Base-by-base conservation (phyloP, 768 basidiomycete species). In the Phlegmacium glaucopus region DNA sequence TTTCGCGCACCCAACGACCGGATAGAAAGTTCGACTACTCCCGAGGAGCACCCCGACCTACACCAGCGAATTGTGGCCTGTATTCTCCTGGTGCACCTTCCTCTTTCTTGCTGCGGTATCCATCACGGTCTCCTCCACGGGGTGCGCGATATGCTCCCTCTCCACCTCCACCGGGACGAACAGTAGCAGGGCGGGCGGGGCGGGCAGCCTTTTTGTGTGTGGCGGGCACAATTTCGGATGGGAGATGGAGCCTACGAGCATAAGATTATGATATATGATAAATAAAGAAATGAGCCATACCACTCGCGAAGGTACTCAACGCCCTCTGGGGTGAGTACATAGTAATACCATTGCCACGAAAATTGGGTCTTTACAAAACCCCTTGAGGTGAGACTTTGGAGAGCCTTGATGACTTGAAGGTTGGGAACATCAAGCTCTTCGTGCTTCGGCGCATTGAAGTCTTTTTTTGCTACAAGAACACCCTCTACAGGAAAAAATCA, bases 331-430 rank as follows among this genome's bases (percentile, higher is more conserved):
- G 94, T 99, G 63, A 99, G 79, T 63, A 83, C 80, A 75, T 98
- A 99, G 76, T 98, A 99, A 75, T 96, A 99, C 80, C 84, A 96
- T 65, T 97, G 94, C 96, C 96, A 99, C 41, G 89, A 93, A 80
- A 98, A 98, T 67, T 93, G 95, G 58, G 96, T 99, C 83, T 97
- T 97, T 76, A 98, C 93, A 70, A 77, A 84, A 47, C 95, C 94
- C 65, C 70, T 77, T 36, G 81, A 83, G 55, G 78, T 84, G 57
- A 85, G 68, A 68, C 81, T 83, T 59, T 83, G 82, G 63, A 83
- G 71, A 42, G 81, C 81, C 71, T 84, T 85, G 71, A 85, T 83
- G 52, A 83, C 83, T 55, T 85, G 71, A 44, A 84, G 78, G 59
- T 85, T 84, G 45, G 82, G 81, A 40, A 83, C 80, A 42, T 83